Base-by-base conservation (phyloP, 371 early-diverging fungal species). In the Mortierella sp. region DNA sequence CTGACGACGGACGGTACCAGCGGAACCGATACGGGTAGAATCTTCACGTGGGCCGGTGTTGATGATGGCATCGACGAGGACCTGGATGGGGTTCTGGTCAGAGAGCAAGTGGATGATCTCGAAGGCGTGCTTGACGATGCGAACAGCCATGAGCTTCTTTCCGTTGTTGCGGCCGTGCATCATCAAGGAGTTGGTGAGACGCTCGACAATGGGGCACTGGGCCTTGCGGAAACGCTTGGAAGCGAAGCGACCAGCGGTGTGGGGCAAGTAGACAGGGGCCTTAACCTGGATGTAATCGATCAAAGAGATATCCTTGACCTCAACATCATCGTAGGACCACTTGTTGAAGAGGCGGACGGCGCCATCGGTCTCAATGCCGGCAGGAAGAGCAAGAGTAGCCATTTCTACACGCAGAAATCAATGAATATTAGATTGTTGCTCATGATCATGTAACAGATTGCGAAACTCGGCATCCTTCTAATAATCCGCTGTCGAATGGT, bases 161-260 rank as follows among this genome's bases (percentile, higher is more conserved):
- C 99, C 99, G 93, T 97, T 99, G 96, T 99, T 99, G 87, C 99
- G 98, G 82, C 99, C 99, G 93, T 98, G 96, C 97, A 99, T 99
- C 99, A 99, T 99, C 75, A 99, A 91, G 72, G 98, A 96, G 95
- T 98, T 98, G 89, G 97, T 96, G 83, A 99, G 93, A 89, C 99
- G 96, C 93, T 99, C 99, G 72, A 98, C 97, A 75, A 99, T 95
- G 74, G 99, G 99, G 92, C 99, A 99, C 94, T 96, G 97, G 76
- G 97, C 97, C 94, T 99, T 99, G 86, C 98, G 93, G 95, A 99
- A 99, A 85, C 96, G 90, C 92, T 97, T 97, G 86, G 92, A 87
- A 85, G 97, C 97, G 89, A 96, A 98, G 85, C 99, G 96, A 77
- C 98, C 98, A 77, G 98, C 98, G 77, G 98, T 97, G 95, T 99